Evolutionary conservation across 805 yeast species (phyloP).

Genomic region (Candida yuanshanica): DNA sequence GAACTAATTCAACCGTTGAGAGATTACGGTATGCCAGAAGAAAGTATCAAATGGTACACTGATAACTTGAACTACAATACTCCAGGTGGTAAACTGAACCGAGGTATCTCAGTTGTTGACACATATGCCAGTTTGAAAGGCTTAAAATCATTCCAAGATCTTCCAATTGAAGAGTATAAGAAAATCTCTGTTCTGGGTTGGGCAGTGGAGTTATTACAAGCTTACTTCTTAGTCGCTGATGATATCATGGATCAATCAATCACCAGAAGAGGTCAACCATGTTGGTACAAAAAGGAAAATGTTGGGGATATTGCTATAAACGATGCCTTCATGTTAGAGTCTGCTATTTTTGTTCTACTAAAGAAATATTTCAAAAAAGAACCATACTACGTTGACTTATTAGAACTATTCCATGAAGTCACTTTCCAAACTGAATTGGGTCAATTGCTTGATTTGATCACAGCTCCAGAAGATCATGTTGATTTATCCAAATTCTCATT

Average conservation of each 20-base stretch:
- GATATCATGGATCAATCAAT: conserved; percentile 97
- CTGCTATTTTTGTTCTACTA: conserved; percentile 82
- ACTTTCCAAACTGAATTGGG: conserved; percentile 98
- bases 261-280: conserved; percentile 97
- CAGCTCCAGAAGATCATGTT: conserved; percentile 95
- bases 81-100: conserved; percentile 93
- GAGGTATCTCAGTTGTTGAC: conserved; percentile 94
- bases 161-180: conserved; percentile 65
- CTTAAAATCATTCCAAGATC: conserved; percentile 49
- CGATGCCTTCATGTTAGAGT: conserved; percentile 95
- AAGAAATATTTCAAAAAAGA: conserved; percentile 85
- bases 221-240: conserved; percentile 94
- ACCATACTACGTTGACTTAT: conserved; percentile 76
- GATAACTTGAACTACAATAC: conserved; percentile 75
- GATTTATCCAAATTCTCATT: conserved; percentile 84
- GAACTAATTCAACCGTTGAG: conserved; percentile 62
- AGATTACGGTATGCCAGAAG: conserved; percentile 75
- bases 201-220: conserved; percentile 92
- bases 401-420: conserved; percentile 94
- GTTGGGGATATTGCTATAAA: conserved; percentile 95
- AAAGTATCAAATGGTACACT: conserved; percentile 82
- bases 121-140: conserved; percentile 79
- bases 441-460: conserved; percentile 88
- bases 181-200: conserved; percentile 89
- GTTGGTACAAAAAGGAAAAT: conserved; percentile 82